phyloP scores from a whole-genome alignment of 805 yeast species.

The Ogataea dorogensis region DNA sequence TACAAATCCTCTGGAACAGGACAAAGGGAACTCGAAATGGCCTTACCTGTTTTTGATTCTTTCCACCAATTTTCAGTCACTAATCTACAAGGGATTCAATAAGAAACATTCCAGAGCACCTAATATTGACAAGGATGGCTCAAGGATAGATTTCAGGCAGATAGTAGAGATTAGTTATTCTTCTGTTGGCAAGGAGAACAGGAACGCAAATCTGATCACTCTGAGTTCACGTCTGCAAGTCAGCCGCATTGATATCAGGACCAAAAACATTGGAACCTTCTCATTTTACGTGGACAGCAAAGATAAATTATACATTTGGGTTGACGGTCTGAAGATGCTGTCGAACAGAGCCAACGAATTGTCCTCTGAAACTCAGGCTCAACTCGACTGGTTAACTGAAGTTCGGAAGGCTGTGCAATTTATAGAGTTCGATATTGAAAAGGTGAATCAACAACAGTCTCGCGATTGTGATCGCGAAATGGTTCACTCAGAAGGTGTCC shows the following conservation, averaged over 20 bases:
- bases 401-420: constrained; percentile 51
- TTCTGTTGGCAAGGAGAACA: constrained; percentile 41
- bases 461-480: no score
- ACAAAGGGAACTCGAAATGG: constrained; percentile 18
- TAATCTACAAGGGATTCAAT: constrained; percentile 59
- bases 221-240: constrained; percentile 49
- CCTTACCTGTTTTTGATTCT: constrained; percentile 53
- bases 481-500: no score
- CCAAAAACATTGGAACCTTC: constrained; percentile 35
- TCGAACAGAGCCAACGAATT: constrained; percentile 37
- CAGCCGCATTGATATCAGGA: constrained; percentile 23
- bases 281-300: constrained; percentile 69
- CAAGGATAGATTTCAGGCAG: constrained; percentile 49
- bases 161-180: constrained; percentile 50
- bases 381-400: constrained; percentile 43
- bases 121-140: constrained; percentile 56
- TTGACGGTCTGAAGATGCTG: constrained; percentile 68
- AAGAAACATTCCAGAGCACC: constrained; percentile 50
- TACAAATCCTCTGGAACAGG: constrained; percentile 44
- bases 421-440: constrained; percentile 34
- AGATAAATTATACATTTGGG: constrained; percentile 69
- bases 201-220: constrained; percentile 47
- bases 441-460: no score
- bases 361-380: constrained; percentile 44
- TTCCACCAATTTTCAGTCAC: constrained; percentile 62